phyloP scores from a whole-genome alignment of 2,329 filamentous ascomycete genomes.

The Chrysoporthe puriensis region DNA sequence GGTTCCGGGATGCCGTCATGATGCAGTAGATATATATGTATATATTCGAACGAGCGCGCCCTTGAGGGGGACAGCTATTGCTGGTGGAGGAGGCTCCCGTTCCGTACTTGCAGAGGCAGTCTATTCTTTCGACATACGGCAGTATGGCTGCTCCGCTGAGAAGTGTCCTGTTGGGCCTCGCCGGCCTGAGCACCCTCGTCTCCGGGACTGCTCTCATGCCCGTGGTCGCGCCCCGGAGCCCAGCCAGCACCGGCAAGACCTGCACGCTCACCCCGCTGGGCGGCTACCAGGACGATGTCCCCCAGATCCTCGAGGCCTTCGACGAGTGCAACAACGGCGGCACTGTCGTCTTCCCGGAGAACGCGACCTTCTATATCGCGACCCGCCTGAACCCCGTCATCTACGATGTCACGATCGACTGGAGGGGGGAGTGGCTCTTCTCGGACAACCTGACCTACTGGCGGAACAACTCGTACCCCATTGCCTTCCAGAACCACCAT shows the following conservation, averaged over 20 bases:
- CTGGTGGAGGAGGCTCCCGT: not conserved
- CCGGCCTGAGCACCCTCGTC: constrained; percentile 16
- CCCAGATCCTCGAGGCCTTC: constrained; percentile 36
- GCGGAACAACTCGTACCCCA: constrained; percentile 56
- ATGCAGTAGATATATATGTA: not conserved
- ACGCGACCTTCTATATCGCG: constrained; percentile 54
- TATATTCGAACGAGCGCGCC: not conserved
- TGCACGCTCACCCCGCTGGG: constrained; percentile 33
- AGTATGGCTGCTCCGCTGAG: constrained; percentile 9
- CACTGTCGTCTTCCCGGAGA: constrained; percentile 54
- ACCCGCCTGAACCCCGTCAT: constrained; percentile 53
- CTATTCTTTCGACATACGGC: not conserved
- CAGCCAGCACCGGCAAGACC: constrained; percentile 29
- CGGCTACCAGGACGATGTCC: constrained; percentile 32
- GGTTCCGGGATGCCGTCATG: not conserved
- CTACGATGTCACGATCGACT: constrained; percentile 54
- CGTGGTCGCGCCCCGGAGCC: constrained; percentile 22
- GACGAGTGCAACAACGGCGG: constrained; percentile 34
- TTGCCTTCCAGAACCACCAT: constrained; percentile 59
- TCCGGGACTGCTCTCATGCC: constrained; percentile 8
- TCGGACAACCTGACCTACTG: constrained; percentile 57
- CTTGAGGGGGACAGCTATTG: not conserved
- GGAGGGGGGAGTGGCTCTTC: constrained; percentile 56
- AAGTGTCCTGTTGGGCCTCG: constrained; percentile 14
- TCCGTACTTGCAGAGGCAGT: not conserved